phyloP scores from a whole-genome alignment of 1,284 basidiomycete genomes.

The Microstroma glucosiphilum region DNA sequence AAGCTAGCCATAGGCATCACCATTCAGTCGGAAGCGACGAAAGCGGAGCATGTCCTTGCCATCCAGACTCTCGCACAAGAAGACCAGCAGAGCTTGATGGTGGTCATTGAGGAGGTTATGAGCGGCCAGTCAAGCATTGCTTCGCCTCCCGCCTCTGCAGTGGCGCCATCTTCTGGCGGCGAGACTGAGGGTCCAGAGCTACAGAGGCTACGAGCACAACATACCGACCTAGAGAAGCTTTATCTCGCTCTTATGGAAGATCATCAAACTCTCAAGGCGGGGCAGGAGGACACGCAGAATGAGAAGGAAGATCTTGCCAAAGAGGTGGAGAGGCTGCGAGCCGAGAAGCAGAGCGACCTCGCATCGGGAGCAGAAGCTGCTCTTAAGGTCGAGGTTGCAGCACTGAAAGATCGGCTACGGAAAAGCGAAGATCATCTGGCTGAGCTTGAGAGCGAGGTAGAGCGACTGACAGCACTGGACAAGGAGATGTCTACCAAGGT shows the following conservation, averaged over 20 bases:
- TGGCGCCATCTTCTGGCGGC: background rate
- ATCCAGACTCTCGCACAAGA: conserved; percentile 71
- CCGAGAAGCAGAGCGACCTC: conserved; percentile 26
- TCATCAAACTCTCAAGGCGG: conserved; percentile 66
- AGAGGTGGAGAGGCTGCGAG: conserved; percentile 23
- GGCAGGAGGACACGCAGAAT: conserved; percentile 48
- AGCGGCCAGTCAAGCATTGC: conserved; percentile 4
- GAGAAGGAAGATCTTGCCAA: conserved; percentile 25
- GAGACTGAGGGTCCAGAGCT: background rate
- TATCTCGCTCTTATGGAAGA: conserved; percentile 70
- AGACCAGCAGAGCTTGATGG: conserved; percentile 77
- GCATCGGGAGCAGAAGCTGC: conserved; percentile 31
- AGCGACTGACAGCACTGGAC: conserved; percentile 21
- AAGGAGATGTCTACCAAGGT: conserved; percentile 26
- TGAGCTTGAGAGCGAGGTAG: conserved; percentile 36
- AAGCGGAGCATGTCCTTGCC: conserved; percentile 69
- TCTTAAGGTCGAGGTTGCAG: conserved; percentile 34
- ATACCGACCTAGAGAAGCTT: conserved; percentile 64
- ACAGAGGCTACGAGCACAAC: background rate
- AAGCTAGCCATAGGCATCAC: conserved; percentile 84
- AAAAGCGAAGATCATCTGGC: conserved; percentile 37
- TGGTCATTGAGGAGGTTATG: conserved; percentile 53
- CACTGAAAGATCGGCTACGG: conserved; percentile 30
- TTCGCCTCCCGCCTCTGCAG: no score
- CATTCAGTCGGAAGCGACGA: conserved; percentile 67